Percentiles rank a stretch among this genome's conserved stretches.
Evolutionary conservation across 139 green algal genomes (phyloP).

Genomic region (Micractinium conductrix): DNA sequence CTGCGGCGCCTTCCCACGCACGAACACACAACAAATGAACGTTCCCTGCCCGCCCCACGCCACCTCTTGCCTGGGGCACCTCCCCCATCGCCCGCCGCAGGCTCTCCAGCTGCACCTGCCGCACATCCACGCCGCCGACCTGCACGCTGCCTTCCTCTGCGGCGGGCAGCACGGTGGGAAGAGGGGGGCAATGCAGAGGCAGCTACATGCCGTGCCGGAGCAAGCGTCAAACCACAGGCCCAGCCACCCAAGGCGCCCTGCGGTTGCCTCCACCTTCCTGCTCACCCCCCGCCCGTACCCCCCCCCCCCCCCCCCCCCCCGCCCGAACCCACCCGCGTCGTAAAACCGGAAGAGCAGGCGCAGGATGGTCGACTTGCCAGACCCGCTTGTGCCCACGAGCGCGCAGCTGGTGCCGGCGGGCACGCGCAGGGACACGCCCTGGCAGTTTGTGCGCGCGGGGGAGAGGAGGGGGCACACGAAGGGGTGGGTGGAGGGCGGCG

Average conservation of each 20-base stretch:
- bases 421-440: constrained; percentile 72
- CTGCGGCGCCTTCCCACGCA: no score
- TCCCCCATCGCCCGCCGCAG: constrained; percentile 62
- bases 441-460: constrained; percentile 25
- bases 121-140: constrained; percentile 73
- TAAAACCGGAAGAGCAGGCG: constrained; percentile 90
- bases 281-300: not conserved
- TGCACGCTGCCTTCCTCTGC: constrained; percentile 66
- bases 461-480: not conserved
- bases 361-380: constrained; percentile 83
- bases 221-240: not conserved
- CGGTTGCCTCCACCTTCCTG: not conserved
- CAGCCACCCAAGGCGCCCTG: not conserved
- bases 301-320: no score
- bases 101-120: constrained; percentile 55
- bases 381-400: constrained; percentile 89
- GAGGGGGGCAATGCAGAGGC: not conserved
- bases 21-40: no score
- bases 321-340: constrained; percentile 53
- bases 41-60: no score
- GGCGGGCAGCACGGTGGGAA: not conserved
- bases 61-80: constrained; percentile 49
- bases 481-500: not conserved
- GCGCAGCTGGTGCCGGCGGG: constrained; percentile 87
- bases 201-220: not conserved